Base-by-base conservation (phyloP, 2,329 filamentous ascomycete genomes). In the Botryosphaeria dothidea region DNA sequence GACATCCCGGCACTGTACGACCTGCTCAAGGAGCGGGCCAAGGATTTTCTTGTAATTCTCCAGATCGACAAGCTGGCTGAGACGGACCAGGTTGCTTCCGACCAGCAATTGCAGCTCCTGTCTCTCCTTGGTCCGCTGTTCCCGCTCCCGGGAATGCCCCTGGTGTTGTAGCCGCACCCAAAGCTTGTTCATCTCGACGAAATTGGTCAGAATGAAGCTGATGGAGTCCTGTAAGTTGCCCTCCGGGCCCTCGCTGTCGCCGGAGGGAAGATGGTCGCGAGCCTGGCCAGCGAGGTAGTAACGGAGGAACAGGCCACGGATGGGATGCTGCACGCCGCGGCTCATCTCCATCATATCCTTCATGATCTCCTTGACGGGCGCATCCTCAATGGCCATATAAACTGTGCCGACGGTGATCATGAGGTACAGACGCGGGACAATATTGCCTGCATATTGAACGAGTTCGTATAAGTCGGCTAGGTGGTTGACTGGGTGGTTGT, bases 331-430 rank as follows among this genome's bases (percentile, higher is more conserved):
- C 23, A 99, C 93, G 65, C 95, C 95, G 68, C 95, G 88, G 80
- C 93, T 98, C 95, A 99, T 99, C 80, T 99, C 95, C 95, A 99
- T 99, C 95, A 99, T 99, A 79, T 99, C 95, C 81, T 99, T 99
- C 95, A 99, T 99, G 64, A 99, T 92, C 83, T 99, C 95, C 81
- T 99, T 99, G 71, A 99, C 95, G 0, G 95, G 95, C 66, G 96
- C 95, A 84, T 98, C 95, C 73, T 95, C 91, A 74, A 99, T 96
- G 27, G 92, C 90, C 95, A 99, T 99, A 83, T 99, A 99, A 56
- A 97, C 96, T 2, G 95, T 99, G 66, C 95, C 95, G 43, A 99
- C 96, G 0, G 96, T 99, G 74, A 99, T 95, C 96, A 99, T 99
- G 66, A 99, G 89, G 78, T 99, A 99, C 68, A 99, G 83, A 69